Evolutionary conservation across 2,329 filamentous ascomycete genomes (phyloP), one percentile per base, ranked within the genome.

Genomic region (Aspergillus transmontanensis): DNA sequence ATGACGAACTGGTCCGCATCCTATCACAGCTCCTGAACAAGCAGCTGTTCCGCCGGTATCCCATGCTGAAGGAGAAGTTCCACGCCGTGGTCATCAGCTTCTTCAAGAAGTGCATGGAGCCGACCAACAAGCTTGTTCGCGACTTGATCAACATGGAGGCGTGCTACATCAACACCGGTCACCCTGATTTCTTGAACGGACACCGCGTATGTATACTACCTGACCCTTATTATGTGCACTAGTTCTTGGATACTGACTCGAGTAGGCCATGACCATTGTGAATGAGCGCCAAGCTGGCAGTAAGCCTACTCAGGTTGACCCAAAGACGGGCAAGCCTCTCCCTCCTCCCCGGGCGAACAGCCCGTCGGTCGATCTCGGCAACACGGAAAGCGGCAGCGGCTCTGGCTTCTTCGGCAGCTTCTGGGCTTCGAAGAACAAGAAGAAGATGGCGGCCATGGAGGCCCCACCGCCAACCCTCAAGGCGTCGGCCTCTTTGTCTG

Each of bases 381-480:
- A 80, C 57, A 81, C 88, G 50, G 80, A 82, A 41, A 81, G 80
- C 32, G 79, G 78, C 65, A 92, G 92, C 75, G 64, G 68, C n/a
- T 83, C 86, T 64, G 93, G 94, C 43, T 99, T 99, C 86, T 99
- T 99, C 73, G 95, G 95, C 71, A 96, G 92, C 74, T 99, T 99
- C 87, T 99, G 97, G 76, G 93, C 95, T 12, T 94, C 92, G 75
- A 99, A 98, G 87, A 99, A 98, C 84, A 99, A 98, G 89, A 99
- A 99, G 90, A 98, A 97, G 89, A 96, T 96, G 82, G 95, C 95
- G n/a, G 94, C 94, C 55, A 99, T 99, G 95, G 95, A 99, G 78
- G 85, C 95, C 16, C 95, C 95, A 45, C 95, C 95, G 66, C 88
- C 95, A 34, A 94, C 89, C 48, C 87, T 99, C 62, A 99, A 97